A percentile compares a stretch with the other conserved stretches of the same genome.
Evolutionary conservation across 176 grass and related monocot species (phyloP).

Genomic region (Chloris gayana): DNA sequence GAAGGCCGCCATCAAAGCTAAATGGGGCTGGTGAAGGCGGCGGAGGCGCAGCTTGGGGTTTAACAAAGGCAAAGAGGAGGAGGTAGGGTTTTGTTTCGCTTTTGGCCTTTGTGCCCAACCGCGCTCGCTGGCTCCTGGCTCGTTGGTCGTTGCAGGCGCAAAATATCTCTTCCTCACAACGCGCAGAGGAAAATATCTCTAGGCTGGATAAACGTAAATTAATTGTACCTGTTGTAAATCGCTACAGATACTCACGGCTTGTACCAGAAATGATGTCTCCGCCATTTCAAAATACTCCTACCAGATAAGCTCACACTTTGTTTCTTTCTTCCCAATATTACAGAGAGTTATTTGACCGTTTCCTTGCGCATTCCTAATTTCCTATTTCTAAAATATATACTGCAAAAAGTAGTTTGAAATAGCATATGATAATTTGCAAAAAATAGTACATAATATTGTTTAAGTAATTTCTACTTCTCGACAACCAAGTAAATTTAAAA

Average conservation of each 20-base stretch:
- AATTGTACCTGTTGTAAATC: no score
- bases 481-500: no score
- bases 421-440: no score
- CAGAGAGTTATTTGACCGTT: background rate
- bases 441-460: no score
- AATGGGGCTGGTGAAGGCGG: background rate
- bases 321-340: background rate
- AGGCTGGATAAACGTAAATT: background rate
- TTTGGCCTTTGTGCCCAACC: background rate
- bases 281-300: no score
- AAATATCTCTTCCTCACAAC: conserved; percentile 34
- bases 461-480: no score
- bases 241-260: background rate
- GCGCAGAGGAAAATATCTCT: background rate
- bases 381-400: no score
- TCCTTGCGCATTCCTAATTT: no score
- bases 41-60: conserved; percentile 38
- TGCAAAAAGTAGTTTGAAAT: no score
- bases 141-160: background rate
- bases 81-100: conserved; percentile 52
- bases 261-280: background rate
- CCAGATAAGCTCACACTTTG: no score
- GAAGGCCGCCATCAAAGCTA: conserved; percentile 64
- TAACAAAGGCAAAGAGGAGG: conserved; percentile 39
- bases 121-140: background rate